These are phyloP conservation scores for Cylindrodendrum hubeiense DNA, from an alignment of 2,329 filamentous ascomycete species.

Conservation along the genomic window DNA sequence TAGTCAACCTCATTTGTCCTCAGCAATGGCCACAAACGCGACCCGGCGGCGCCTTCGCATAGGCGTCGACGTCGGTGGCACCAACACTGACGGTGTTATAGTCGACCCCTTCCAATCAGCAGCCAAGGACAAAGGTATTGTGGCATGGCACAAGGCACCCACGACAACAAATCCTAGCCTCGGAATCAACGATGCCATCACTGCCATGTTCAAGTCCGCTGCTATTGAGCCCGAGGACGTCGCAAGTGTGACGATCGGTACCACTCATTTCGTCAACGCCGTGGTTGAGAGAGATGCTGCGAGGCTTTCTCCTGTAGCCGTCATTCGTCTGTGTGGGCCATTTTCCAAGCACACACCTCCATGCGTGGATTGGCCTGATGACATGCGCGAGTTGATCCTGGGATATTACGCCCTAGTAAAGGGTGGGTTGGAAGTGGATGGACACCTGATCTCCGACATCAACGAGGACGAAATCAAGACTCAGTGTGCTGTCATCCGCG, in stretches of 20 bases:
- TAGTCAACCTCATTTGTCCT: neutral
- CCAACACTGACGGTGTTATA: constrained; percentile 66
- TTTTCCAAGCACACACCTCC: constrained; percentile 65
- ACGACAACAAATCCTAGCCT: constrained; percentile 15
- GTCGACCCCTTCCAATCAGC: constrained; percentile 56
- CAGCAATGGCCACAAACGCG: constrained; percentile 22
- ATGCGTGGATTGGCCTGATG: constrained; percentile 65
- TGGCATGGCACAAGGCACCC: constrained; percentile 55
- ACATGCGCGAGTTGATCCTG: constrained; percentile 60
- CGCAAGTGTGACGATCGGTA: constrained; percentile 65
- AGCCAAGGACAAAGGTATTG: constrained; percentile 55
- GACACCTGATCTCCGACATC: constrained; percentile 58
- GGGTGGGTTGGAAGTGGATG: constrained; percentile 67
- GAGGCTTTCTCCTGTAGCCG: constrained; percentile 63
- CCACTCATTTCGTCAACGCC: constrained; percentile 71
- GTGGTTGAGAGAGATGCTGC: constrained; percentile 65
- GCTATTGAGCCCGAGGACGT: constrained; percentile 52
- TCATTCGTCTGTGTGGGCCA: constrained; percentile 66
- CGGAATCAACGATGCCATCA: constrained; percentile 49
- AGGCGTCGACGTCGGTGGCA: constrained; percentile 63
- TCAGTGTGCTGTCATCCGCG: constrained; percentile 54
- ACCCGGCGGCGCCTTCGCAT: constrained; percentile 51
- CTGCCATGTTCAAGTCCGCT: constrained; percentile 54
- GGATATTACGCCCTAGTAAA: constrained; percentile 59
- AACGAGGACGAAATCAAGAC: constrained; percentile 55